A percentile compares a stretch with the other conserved stretches of the same genome.
Conservation (phyloP, 164 flowering plant species). For the Liquidambar formosana region DNA sequence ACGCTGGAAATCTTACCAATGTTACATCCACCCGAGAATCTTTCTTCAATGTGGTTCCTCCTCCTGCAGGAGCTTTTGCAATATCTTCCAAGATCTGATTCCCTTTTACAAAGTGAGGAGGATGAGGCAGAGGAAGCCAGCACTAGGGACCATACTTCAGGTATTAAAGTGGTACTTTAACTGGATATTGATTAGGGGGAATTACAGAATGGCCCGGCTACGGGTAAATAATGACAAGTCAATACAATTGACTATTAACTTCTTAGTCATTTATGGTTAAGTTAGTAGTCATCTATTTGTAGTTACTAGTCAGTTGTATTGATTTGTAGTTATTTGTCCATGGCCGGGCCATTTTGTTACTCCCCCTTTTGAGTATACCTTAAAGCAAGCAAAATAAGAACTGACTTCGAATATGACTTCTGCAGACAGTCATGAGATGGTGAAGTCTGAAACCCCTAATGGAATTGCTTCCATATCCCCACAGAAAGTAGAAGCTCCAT, state of each 20-base stretch:
- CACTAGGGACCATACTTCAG: constrained; percentile 24
- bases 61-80: constrained; percentile 59
- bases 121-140: constrained; percentile 32
- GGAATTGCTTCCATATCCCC: constrained; percentile 33
- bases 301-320: no score
- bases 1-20: constrained; percentile 74
- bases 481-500: constrained; percentile 24
- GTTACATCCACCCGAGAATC: constrained; percentile 63
- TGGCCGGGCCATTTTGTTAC: no score
- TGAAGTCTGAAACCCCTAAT: constrained; percentile 32
- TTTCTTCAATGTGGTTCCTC: constrained; percentile 80
- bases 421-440: constrained; percentile 23
- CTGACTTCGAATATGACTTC: neutral
- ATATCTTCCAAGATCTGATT: constrained; percentile 70
- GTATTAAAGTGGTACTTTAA: constrained; percentile 27
- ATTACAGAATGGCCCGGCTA: no score
- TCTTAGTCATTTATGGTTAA: no score
- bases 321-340: no score
- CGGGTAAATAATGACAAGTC: no score
- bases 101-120: constrained; percentile 33
- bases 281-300: no score
- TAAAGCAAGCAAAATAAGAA: neutral
- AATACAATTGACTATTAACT: no score
- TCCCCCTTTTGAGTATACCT: no score
- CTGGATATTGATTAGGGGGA: neutral